Evolutionary conservation across 2,329 filamentous ascomycete species (phyloP), one percentile per base, ranked within the genome.

Genomic region (Knoxdaviesia proteae): DNA sequence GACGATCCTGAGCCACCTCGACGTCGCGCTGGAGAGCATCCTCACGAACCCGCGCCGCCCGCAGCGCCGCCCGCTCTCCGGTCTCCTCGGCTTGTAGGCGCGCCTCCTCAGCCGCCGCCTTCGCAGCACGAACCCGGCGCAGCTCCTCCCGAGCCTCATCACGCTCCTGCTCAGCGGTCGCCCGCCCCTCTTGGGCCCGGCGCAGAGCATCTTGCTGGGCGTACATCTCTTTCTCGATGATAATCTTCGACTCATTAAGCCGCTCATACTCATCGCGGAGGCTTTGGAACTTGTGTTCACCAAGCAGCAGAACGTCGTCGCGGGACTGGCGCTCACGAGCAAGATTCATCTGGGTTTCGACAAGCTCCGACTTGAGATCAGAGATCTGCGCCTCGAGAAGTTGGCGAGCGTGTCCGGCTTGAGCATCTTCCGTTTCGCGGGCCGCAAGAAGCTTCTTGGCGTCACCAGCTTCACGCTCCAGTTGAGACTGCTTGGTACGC

Each of bases 211-310:
- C 88, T 57, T 94, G 87, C 54, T 96, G 88, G 5, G 83, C 80
- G 56, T 96, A 96, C 57, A 98, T 78, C 59, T 96, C 88, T 58
- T 94, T 96, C 59, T 98, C 88, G 48, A 98, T 94, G 39, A 78
- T 93, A 52, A 94, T 94, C 59, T 98, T 98, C 32, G 84, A 79
- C 48, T 94, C 86, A 52, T 94, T 94, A 34, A 96, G 68, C 34
- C 75, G 73, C 41, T 92, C 79, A 51, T 77, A 93, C 49, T 96
- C 86, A 31, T 87, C 77, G 55, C 87, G 79, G 46, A 98, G 66
- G 41, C 79, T 74, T 38, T 81, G 68, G 52, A 79, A 83, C 56
- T 90, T 92, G 61, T 94, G 87, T 50, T 94, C 86, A 5, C 83
- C 77, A 45, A 96, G 78, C 50, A 93, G 74, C 48, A 88, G 78